Percentiles rank a stretch among this genome's conserved stretches.
These are phyloP conservation scores for Corchorus olitorius DNA, from an alignment of 345 rosid genomes.

Conservation along the genomic window DNA sequence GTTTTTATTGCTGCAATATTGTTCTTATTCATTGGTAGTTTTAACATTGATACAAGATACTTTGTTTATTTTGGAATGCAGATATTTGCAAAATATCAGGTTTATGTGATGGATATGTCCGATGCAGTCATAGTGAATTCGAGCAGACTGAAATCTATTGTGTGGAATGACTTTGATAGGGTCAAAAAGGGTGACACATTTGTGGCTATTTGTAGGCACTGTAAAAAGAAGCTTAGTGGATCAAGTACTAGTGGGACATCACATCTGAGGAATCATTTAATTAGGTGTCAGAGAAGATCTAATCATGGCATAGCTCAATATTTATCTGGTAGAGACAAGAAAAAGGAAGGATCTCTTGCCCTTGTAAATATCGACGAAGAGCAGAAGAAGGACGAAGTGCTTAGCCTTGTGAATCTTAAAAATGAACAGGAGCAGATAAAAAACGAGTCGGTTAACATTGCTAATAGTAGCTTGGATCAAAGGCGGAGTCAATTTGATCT, in stretches of 20 bases:
- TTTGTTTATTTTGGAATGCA: conserved; percentile 20
- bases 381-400: conserved; percentile 53
- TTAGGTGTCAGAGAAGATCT: conserved; percentile 62
- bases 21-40: not conserved
- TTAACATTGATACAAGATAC: conserved; percentile 1
- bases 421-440: conserved; percentile 52
- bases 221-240: conserved; percentile 77
- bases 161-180: conserved; percentile 89
- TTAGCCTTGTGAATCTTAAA: conserved; percentile 51
- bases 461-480: conserved; percentile 49
- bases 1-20: conserved; percentile 11
- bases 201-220: conserved; percentile 80
- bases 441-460: conserved; percentile 33
- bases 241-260: conserved; percentile 88
- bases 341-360: conserved; percentile 48
- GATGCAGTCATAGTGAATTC: conserved; percentile 78
- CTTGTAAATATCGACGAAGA: conserved; percentile 42
- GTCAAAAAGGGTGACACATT: conserved; percentile 67
- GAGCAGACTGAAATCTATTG: conserved; percentile 75
- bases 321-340: conserved; percentile 55
- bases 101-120: conserved; percentile 65
- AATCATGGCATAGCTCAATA: conserved; percentile 39
- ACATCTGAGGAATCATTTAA: conserved; percentile 79
- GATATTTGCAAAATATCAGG: conserved; percentile 28
- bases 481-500: conserved; percentile 75